These are phyloP conservation scores for Grosmannia clavigera DNA, from an alignment of 2,329 filamentous ascomycete species.

Conservation along the genomic window DNA sequence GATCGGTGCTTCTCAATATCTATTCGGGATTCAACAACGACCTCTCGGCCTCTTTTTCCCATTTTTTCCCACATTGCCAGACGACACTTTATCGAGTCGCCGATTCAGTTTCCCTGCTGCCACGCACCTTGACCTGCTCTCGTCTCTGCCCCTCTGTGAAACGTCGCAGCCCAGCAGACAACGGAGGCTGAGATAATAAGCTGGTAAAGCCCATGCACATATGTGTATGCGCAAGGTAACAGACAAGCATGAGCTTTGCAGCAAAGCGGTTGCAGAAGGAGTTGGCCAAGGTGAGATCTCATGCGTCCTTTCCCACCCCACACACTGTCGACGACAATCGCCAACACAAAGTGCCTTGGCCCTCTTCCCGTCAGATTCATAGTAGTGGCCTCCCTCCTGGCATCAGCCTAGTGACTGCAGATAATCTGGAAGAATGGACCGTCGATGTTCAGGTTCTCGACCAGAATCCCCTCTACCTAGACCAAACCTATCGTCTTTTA, in stretches of 20 bases:
- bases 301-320: neutral
- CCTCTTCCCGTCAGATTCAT: conserved; percentile 31
- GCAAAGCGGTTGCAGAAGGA: conserved; percentile 48
- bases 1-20: neutral
- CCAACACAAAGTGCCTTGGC: neutral
- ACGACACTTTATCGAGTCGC: neutral
- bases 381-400: conserved; percentile 45
- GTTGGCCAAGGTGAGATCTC: conserved; percentile 36
- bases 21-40: neutral
- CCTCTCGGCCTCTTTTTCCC: neutral
- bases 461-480: conserved; percentile 73
- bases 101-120: neutral
- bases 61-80: neutral
- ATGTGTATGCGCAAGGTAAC: neutral
- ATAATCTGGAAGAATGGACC: conserved; percentile 79
- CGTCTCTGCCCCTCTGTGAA: neutral
- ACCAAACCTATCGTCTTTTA: conserved; percentile 70
- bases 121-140: neutral
- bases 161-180: neutral
- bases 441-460: conserved; percentile 89
- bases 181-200: neutral
- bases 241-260: conserved; percentile 27
- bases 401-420: conserved; percentile 68
- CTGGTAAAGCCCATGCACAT: neutral
- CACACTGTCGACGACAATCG: neutral